phyloP scores from a whole-genome alignment of 495 filamentous ascomycete species.

The Talaromyces thailandensis region DNA sequence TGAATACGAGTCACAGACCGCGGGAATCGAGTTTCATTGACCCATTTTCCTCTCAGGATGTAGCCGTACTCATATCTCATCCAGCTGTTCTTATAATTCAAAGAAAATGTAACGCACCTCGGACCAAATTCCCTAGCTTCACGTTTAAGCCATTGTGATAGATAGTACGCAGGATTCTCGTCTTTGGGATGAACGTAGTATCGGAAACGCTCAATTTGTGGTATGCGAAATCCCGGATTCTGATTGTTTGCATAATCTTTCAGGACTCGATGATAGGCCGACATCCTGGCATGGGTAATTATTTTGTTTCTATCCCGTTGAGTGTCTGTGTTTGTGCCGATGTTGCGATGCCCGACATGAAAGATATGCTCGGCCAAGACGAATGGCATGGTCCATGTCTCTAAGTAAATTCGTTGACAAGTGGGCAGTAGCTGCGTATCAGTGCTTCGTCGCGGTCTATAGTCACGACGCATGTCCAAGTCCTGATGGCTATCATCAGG shows the following conservation, averaged over 20 bases:
- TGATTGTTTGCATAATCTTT: background rate
- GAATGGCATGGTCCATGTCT: conserved; percentile 21
- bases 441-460: conserved; percentile 10
- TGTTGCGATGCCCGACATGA: conserved; percentile 5
- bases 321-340: background rate
- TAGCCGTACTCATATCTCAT: background rate
- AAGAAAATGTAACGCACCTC: background rate
- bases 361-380: conserved; percentile 15
- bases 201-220: background rate
- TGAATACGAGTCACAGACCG: background rate
- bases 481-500: background rate
- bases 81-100: background rate
- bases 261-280: background rate
- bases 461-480: background rate
- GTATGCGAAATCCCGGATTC: background rate
- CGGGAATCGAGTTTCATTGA: background rate
- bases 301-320: background rate
- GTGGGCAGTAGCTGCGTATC: conserved; percentile 13
- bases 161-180: background rate
- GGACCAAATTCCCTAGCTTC: conserved; percentile 5
- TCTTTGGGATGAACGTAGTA: background rate
- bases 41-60: background rate
- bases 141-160: background rate
- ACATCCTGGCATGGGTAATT: background rate
- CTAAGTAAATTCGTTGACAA: conserved; percentile 14